A percentile compares a stretch with the other conserved stretches of the same genome.
These are phyloP conservation scores for Tripterygium wilfordii DNA, from an alignment of 177 flowering plant species.

Conservation along the genomic window DNA sequence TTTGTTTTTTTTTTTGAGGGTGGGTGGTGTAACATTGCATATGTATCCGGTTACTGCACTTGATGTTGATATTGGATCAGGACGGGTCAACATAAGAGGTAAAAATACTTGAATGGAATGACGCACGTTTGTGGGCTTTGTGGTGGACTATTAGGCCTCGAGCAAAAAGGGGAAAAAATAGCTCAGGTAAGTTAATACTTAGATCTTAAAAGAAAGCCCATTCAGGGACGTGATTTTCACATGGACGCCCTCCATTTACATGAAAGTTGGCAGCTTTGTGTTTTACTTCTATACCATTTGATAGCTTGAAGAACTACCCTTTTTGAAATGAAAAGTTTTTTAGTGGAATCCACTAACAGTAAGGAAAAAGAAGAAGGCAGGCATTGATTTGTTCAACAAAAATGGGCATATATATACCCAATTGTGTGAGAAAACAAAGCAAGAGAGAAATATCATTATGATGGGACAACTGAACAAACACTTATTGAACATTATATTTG, in stretches of 20 bases:
- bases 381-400: not conserved
- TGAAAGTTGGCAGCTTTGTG: not conserved
- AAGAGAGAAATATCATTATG: not conserved
- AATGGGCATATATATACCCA: not conserved
- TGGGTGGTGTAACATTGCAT: too few species aligned
- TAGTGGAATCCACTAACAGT: not conserved
- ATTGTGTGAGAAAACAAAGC: not conserved
- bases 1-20: too few species aligned
- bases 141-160: too few species aligned
- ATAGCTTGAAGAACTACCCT: constrained; percentile 1
- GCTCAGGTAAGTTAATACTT: too few species aligned
- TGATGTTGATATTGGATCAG: too few species aligned
- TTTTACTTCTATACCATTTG: not conserved
- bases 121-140: too few species aligned
- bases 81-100: too few species aligned
- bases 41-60: too few species aligned
- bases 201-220: too few species aligned
- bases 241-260: not conserved
- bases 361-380: not conserved
- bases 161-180: too few species aligned
- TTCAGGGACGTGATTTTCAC: too few species aligned
- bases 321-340: not conserved
- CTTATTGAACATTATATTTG: constrained; percentile 18
- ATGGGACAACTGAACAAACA: constrained; percentile 1
- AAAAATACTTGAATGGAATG: too few species aligned